These are phyloP conservation scores for Aschersonia sp. DNA, from an alignment of 2,329 filamentous ascomycete genomes.

Conservation along the genomic window DNA sequence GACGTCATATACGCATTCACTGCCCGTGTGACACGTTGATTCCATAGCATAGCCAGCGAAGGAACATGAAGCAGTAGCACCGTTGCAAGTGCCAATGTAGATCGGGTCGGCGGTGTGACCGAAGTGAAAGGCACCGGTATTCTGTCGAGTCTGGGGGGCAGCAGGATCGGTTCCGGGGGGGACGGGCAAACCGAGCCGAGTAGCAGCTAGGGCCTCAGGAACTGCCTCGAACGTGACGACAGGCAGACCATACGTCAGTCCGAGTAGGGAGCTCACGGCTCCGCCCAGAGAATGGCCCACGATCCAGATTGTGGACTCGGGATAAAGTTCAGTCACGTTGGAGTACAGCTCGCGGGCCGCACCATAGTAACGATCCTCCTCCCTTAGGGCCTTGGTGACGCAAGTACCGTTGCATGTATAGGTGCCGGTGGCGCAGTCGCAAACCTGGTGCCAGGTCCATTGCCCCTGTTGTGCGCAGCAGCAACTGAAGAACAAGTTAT, in stretches of 20 bases:
- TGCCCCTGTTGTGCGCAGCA: constrained; percentile 91
- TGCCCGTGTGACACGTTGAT: constrained; percentile 78
- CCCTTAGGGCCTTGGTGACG: constrained; percentile 55
- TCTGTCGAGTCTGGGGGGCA: constrained; percentile 53
- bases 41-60: constrained; percentile 90
- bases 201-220: constrained; percentile 76
- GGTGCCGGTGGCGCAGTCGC: constrained; percentile 76
- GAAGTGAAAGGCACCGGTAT: constrained; percentile 76
- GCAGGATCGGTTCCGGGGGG: constrained; percentile 65
- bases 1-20: constrained; percentile 82
- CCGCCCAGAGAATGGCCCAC: constrained; percentile 88
- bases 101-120: constrained; percentile 93
- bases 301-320: constrained; percentile 72
- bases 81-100: constrained; percentile 87
- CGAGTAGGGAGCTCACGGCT: constrained; percentile 74
- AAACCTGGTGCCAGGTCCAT: constrained; percentile 81
- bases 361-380: constrained; percentile 84
- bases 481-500: constrained; percentile 96
- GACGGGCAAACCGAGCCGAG: constrained; percentile 68
- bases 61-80: constrained; percentile 75
- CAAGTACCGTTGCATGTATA: constrained; percentile 92
- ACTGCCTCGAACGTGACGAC: constrained; percentile 89
- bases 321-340: constrained; percentile 83
- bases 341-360: constrained; percentile 80
- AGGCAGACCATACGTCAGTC: constrained; percentile 79